Evolutionary conservation across 1,139 yeast species (phyloP).

Genomic region (Debaryomyces udenii): DNA sequence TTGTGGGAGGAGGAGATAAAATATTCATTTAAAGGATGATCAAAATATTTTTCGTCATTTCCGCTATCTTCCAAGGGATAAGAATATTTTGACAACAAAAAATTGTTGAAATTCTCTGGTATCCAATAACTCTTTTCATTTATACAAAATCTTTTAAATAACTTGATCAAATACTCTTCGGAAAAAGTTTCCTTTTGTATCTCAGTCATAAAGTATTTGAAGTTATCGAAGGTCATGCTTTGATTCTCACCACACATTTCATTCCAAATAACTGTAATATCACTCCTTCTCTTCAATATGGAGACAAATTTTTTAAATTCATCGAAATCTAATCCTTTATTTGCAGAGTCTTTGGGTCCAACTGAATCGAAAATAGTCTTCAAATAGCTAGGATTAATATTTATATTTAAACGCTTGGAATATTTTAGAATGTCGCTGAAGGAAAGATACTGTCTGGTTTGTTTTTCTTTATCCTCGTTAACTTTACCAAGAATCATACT

Average conservation of each 20-base stretch:
- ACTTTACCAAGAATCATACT: slow-evolving; percentile 26
- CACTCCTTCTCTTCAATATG: slow-evolving; percentile 38
- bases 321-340: slow-evolving; percentile 52
- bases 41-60: slow-evolving; percentile 44
- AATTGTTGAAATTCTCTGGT: slow-evolving; percentile 55
- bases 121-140: slow-evolving; percentile 36
- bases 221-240: slow-evolving; percentile 46
- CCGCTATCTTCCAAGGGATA: slow-evolving; percentile 33
- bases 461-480: slow-evolving; percentile 22
- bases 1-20: slow-evolving; percentile 93
- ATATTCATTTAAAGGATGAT: slow-evolving; percentile 80
- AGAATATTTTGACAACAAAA: slow-evolving; percentile 51
- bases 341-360: slow-evolving; percentile 30
- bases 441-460: slow-evolving; percentile 43
- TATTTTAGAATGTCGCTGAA: slow-evolving; percentile 71
- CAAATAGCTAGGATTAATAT: slow-evolving; percentile 41
- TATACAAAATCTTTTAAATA: slow-evolving; percentile 51
- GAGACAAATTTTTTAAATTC: slow-evolving; percentile 77
- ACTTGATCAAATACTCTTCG: slow-evolving; percentile 28
- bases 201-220: slow-evolving; percentile 48
- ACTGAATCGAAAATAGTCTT: slow-evolving; percentile 49
- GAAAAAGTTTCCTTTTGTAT: slow-evolving; percentile 54
- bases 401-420: slow-evolving; percentile 69
- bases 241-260: slow-evolving; percentile 29
- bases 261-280: slow-evolving; percentile 33